Conservation (phyloP, 2,329 filamentous ascomycete species). For the Botrytis squamosa region DNA sequence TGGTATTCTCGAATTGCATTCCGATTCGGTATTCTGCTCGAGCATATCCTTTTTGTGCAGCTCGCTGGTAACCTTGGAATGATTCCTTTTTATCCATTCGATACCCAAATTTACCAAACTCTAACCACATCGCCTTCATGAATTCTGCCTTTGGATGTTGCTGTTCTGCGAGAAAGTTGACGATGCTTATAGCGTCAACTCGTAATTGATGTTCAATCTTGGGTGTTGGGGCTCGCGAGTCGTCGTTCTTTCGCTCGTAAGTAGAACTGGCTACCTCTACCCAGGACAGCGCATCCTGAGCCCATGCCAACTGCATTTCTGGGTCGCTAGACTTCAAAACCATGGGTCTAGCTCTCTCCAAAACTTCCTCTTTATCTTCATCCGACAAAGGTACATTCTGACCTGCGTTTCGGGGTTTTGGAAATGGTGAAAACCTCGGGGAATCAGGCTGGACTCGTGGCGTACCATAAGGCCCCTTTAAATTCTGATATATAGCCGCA, state of each 20-base stretch:
- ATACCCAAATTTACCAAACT: constrained; percentile 94
- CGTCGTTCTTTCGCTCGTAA: constrained; percentile 47
- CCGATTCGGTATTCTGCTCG: constrained; percentile 95
- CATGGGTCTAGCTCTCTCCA: constrained; percentile 78
- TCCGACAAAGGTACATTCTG: constrained; percentile 91
- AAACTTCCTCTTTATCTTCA: constrained; percentile 86
- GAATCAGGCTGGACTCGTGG: constrained; percentile 38
- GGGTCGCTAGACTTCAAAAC: constrained; percentile 93
- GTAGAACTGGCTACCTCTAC: constrained; percentile 82
- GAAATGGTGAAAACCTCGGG: constrained; percentile 89
- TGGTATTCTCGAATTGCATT: constrained; percentile 96
- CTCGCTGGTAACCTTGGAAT: constrained; percentile 79
- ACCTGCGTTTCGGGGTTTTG: constrained; percentile 72
- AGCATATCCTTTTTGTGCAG: constrained; percentile 82
- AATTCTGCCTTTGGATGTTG: constrained; percentile 92
- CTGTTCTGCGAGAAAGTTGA: constrained; percentile 85
- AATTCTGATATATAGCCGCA: constrained; percentile 39
- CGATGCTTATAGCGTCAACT: constrained; percentile 86
- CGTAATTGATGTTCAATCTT: constrained; percentile 85
- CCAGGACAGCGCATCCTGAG: constrained; percentile 85
- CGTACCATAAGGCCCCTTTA: constrained; percentile 29
- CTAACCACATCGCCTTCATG: constrained; percentile 92
- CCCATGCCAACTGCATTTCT: constrained; percentile 95
- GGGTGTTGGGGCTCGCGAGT: constrained; percentile 70
- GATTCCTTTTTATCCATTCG: constrained; percentile 93